Evolutionary conservation across 345 rosid genomes (phyloP), one percentile per base, ranked within the genome.

Genomic region (Rubroshorea leprosula): DNA sequence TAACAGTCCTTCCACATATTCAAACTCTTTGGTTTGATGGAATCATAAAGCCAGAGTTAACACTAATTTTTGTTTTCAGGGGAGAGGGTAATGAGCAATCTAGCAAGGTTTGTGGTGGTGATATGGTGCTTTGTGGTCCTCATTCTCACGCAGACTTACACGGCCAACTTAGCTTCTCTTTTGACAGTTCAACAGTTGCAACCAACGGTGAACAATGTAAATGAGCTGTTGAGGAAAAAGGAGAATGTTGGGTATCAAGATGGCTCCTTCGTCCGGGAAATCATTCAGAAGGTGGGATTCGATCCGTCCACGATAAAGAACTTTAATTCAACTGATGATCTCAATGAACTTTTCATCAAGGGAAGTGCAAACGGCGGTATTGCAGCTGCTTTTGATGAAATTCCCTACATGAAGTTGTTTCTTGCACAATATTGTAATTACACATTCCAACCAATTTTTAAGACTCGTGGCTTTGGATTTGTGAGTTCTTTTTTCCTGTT

Each of bases 101-200:
- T 49, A 35, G 49, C 82, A 21, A 76, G 75, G 29, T 54, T 80
- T 49, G 82, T n/a, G n/a, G n/a, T n/a, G n/a, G n/a, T n/a, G n/a
- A n/a, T n/a, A n/a, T n/a, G n/a, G n/a, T n/a, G n/a, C n/a, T n/a
- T n/a, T n/a, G n/a, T n/a, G n/a, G n/a, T n/a, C n/a, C n/a, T n/a
- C n/a, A n/a, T n/a, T n/a, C n/a, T n/a, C n/a, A n/a, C n/a, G 78
- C 57, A 76, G 29, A 80, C 78, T 54, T 80, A 83, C 51, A 76
- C 77, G 5, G 86, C 86, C 27, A 78, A 68, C 24, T 63, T 80
- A 17, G 54, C 80, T 17, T 72, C 82, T n/a, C 43, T 77, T 46
- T 46, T 78, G 52, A 80, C 83, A 3, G 67, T 83, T 0, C 68
- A 57, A 50, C 70, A 58, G 44, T 46, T 80, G 58, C 62, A 72